Base-by-base conservation (phyloP, 2,329 filamentous ascomycete species). In the Shiraia sp. region DNA sequence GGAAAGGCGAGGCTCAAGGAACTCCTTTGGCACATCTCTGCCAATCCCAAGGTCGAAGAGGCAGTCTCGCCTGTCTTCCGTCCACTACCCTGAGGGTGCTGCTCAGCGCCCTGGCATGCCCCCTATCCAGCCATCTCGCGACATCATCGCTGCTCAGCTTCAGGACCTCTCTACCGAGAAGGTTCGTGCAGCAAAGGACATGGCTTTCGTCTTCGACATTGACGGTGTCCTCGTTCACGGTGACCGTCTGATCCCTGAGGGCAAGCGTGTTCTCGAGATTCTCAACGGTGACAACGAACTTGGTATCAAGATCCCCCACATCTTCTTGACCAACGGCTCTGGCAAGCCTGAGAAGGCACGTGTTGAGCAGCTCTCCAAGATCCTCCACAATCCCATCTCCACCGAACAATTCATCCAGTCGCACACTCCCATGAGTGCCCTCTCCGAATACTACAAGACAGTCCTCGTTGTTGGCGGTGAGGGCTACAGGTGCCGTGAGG, bases 191-290 rank as follows among this genome's bases (percentile, higher is more conserved):
- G 86, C 85, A 44, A 89, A 89, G 78, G 84, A 89, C 73, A 88
- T 90, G 85, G 84, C 85, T 6, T 90, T 90, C 53, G 87, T 85
- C 59, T 91, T 90, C 62, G 87, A 90, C 66, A 85, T 85, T 49
- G 82, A 90, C 58, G 86, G 86, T 74, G 86, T 90, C 44, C 76
- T 89, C 16, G 85, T 88, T 42, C 85, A 88, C 69, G 85, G 85
- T 60, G 84, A 86, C 70, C 76, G 84, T 43, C 72, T 86, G 44
- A 88, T 88, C 49, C 82, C 83, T 29, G 79, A 87, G 71, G 85
- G 82, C 47, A 75, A 79, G 59, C 77, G 80, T 43, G 81, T 80
- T 10, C 79, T 88, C 27, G 80, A 85, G 66, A 87, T 88, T 66
- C 75, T 88, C 36, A 88, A 88, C 68, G 85, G 85, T 33, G 83